These are phyloP conservation scores for Turritis glabra DNA, from an alignment of 345 rosid species.

Conservation along the genomic window DNA sequence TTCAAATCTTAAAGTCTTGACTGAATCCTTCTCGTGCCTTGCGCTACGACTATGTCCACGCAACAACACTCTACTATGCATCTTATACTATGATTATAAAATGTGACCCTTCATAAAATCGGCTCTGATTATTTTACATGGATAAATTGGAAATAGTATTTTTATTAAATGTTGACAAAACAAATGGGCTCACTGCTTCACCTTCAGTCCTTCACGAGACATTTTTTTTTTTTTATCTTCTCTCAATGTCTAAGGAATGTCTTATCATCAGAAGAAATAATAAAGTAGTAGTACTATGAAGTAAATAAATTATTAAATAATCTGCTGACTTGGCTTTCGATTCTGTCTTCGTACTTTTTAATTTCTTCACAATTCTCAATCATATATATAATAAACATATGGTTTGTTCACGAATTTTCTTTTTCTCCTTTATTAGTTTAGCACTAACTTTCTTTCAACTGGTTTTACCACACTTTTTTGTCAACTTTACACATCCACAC, in stretches of 20 bases:
- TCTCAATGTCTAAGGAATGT: constrained; percentile 13
- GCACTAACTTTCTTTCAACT: neutral
- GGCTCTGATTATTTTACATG: constrained; percentile 15
- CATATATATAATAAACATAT: neutral
- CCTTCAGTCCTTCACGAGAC: constrained; percentile 24
- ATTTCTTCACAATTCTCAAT: neutral
- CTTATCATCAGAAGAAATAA: constrained; percentile 13
- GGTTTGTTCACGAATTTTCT: neutral
- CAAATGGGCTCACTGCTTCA: neutral
- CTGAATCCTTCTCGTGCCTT: constrained; percentile 36
- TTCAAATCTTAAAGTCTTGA: constrained; percentile 25
- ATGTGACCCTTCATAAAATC: constrained; percentile 8
- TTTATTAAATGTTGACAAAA: neutral
- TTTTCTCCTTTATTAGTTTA: neutral
- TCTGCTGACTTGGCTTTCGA: constrained; percentile 32
- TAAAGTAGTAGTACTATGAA: neutral
- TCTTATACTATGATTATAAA: neutral
- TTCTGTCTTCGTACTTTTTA: neutral
- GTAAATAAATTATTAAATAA: neutral
- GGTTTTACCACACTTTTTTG: neutral
- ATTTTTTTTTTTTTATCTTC: neutral
- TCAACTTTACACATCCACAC: neutral
- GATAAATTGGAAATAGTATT: neutral
- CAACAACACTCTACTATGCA: neutral
- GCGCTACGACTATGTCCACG: constrained; percentile 29